Base-by-base conservation (phyloP, 2,329 filamentous ascomycete genomes). In the Alternaria postmessia region DNA sequence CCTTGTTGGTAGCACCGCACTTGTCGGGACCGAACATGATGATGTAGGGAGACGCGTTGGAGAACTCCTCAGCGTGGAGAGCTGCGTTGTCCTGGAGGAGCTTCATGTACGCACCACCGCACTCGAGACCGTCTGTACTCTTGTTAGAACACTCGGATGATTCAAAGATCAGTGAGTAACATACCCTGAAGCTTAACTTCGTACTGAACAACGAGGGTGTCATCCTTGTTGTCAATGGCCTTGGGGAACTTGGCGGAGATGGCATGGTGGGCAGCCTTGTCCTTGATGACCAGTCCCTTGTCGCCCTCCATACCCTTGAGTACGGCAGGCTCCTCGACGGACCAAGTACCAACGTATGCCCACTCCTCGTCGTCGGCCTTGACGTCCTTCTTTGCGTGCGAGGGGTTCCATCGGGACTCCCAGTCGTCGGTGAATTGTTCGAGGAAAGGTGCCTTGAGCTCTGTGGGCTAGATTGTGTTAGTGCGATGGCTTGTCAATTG, bases 11-110 rank as follows among this genome's bases (percentile, higher is more conserved):
- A 80, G 93, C 88, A 81, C 95, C 95, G 81, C 95, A 99, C 90
- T 98, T 98, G 86, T 99, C 95, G 74, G 95, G 95, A 71, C 95
- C 95, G 80, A 99, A 99, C 95, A 99, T 99, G 87, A 99, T 96
- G 72, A 99, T 92, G 79, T 99, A 99, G 49, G 95, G 95, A 43
- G 94, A 97, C 64, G 91, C 89, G 84, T 99, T 98, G 81, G 92
- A 93, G 86, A 99, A 99, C 85, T 99, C 95, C 69, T 98, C 94
- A 75, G 92, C 89, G 85, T 97, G 93, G 74, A 99, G 93, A 80
- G 92, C 91, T 86, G 94, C 94, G 87, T 95, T 98, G 80, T 99
- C 94, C 74, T 96, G 91, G 71, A 99, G 91, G 71, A 99, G 92
- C 90, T 99, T 99, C 86, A 99, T 86, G 86, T 99, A 99, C 72